Base-by-base conservation (phyloP, 768 basidiomycete species). In the Pleurotus tuber-regium region DNA sequence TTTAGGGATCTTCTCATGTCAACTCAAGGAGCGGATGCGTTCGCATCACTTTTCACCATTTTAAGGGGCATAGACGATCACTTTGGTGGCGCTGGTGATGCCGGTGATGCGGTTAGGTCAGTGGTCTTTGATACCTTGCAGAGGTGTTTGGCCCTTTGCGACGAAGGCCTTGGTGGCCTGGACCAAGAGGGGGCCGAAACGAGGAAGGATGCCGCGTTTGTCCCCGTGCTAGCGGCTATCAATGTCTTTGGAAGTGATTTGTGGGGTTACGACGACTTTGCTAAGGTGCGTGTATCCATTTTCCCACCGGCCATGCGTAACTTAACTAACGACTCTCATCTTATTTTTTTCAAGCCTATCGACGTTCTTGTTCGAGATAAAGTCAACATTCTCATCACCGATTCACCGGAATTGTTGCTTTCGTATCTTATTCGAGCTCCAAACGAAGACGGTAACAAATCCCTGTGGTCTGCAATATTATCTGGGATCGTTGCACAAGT, bases 381-480 rank as follows among this genome's bases (percentile, higher is more conserved):
- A 50, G 63, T 75, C 1, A 63, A 68, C 41, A 59, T 57, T 2
- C 63, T 85, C 14, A 57, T 84, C 48, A 60, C 52, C 4, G 54
- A 64, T 1, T 75, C 75, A 1, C 74, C 78, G 0, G 43, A 67
- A 1, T 66, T 85, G 0, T 63, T 86, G 4, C 63, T 80, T 2
- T 66, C 74, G 0, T 89, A 87, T 55, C 68, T 89, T 19, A 54
- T 65, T 7, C 63, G 77, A 55, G 70, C 80, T 4, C 66, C 71
- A 16, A 56, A 65, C 8, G 62, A 72, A n/a, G 39, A 33, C 2
- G 65, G 56, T 4, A 63, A 68, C 19, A 50, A 63, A 21, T 38
- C 54, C 2, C 63, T 81, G 8, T 87, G 82, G 82, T 72, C 73
- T 39, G 59, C 65, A 2, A 64, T 86, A 14, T 70, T 89, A 1